A percentile compares a stretch with the other conserved stretches of the same genome.
Conservation (phyloP, 2,329 filamentous ascomycete species). For the Aspergillus felis region DNA sequence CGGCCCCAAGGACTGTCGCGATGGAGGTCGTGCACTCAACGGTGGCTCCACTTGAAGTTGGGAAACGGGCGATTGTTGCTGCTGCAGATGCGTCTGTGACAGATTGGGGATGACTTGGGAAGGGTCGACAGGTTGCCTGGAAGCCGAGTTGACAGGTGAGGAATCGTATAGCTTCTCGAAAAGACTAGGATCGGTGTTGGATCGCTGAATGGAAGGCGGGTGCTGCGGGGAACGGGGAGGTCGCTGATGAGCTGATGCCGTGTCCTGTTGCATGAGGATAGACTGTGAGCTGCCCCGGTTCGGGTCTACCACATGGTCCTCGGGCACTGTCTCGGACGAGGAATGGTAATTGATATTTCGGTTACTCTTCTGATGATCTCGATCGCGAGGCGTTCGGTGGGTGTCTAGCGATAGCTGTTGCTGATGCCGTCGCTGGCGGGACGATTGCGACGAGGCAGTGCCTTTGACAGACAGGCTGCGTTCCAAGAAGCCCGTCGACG, state of each 20-base stretch:
- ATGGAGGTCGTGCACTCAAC: constrained; percentile 14
- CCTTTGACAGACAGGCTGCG: constrained; percentile 26
- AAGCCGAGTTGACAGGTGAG: constrained; percentile 18
- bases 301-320: constrained; percentile 16
- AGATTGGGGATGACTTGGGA: constrained; percentile 9
- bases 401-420: constrained; percentile 11
- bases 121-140: constrained; percentile 4
- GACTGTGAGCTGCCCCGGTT: constrained; percentile 14
- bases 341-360: constrained; percentile 13
- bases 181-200: constrained; percentile 24
- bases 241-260: constrained; percentile 12
- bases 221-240: constrained; percentile 11
- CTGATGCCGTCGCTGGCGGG: constrained; percentile 4
- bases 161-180: constrained; percentile 17
- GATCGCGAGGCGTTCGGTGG: constrained; percentile 2
- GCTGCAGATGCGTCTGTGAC: constrained; percentile 10
- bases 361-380: constrained; percentile 9
- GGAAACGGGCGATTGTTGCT: constrained; percentile 10
- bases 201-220: constrained; percentile 18
- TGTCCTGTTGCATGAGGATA: constrained; percentile 17
- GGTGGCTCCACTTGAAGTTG: constrained; percentile 9
- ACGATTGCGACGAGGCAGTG: constrained; percentile 19
- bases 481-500: constrained; percentile 23
- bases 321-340: constrained; percentile 8
- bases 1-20: constrained; percentile 19